Conservation (phyloP, 192 early-diverging fungal genomes). For the Dissophora ornata region DNA sequence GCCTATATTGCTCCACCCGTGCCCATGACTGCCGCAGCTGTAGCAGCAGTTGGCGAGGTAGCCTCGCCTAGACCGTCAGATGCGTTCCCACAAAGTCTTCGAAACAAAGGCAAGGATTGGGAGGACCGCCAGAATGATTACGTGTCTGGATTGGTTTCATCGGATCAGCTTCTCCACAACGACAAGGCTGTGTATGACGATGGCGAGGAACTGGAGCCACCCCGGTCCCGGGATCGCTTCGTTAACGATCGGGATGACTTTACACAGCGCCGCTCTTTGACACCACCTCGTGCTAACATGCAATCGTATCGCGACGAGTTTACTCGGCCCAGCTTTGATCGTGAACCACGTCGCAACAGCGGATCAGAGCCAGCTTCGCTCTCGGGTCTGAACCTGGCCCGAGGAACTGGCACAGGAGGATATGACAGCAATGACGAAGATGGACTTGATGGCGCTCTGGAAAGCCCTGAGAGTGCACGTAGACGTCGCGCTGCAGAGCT, state of each 20-base stretch:
- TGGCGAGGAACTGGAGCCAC: constrained; percentile 35
- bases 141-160: constrained; percentile 28
- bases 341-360: constrained; percentile 31
- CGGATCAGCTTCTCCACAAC: constrained; percentile 30
- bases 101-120: constrained; percentile 23
- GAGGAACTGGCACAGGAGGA: background rate
- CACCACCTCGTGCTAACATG: constrained; percentile 49
- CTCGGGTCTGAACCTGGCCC: constrained; percentile 8
- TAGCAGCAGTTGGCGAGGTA: constrained; percentile 23
- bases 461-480: constrained; percentile 35
- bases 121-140: constrained; percentile 15
- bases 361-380: constrained; percentile 26
- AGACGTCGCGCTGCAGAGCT: constrained; percentile 47
- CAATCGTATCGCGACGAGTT: constrained; percentile 47
- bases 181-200: constrained; percentile 46
- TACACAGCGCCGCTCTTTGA: constrained; percentile 33
- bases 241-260: constrained; percentile 37
- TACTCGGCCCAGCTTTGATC: constrained; percentile 31
- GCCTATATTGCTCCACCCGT: constrained; percentile 38
- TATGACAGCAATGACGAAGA: constrained; percentile 34
- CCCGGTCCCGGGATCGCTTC: constrained; percentile 34
- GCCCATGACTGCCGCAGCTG: constrained; percentile 38
- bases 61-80: constrained; percentile 32
- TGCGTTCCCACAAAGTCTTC: constrained; percentile 27
- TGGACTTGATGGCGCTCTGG: background rate